Evolutionary conservation across 441 rosid species (phyloP), one percentile per base, ranked within the genome.

Genomic region (Erodium texanum): DNA sequence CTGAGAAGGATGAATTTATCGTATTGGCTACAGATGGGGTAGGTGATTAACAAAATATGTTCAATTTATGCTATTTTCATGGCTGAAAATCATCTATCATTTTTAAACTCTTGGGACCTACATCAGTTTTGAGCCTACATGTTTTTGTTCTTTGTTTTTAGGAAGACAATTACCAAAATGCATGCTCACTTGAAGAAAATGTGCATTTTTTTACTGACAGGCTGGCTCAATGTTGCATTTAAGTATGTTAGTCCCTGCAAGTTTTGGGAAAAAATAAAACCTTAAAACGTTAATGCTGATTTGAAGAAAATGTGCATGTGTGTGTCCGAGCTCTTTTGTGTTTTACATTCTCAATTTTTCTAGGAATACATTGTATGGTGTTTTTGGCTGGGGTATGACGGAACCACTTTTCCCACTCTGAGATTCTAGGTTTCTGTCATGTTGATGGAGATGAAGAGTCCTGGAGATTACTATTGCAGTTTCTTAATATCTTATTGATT

Each of bases 21-120:
- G 34, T 59, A 12, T 59, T 59, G 64, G 64, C 64, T 59, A 59
- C 64, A 23, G 64, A 59, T 59, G 64, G 64, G 64, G 64, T 59
- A 59, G 64, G 64, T 59, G 32, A 11, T 59, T 23, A 24, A 12
- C 32, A 32, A 59, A 22, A 59, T 59, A 59, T 23, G 32, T 14
- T 59, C n/a, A 19, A 20, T 58, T 58, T 22, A 16, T 16, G 22
- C 10, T 54, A 19, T 18, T 48, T 48, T 18, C 11, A 3, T 12
- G 32, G 29, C 29, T 32, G 23, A 23, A 59, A 22, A 23, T 12
- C 29, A 59, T 56, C 14, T 4, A 19, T 59, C 32, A 23, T 22
- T 59, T 6, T 23, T 59, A 23, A 59, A 7, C 24, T 7, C 16
- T 59, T 22, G 32, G 7, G 64, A 12, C 34, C 34, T 59, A 23